Conservation (phyloP, 768 basidiomycete genomes). For the Vishniacozyma victoriae region DNA sequence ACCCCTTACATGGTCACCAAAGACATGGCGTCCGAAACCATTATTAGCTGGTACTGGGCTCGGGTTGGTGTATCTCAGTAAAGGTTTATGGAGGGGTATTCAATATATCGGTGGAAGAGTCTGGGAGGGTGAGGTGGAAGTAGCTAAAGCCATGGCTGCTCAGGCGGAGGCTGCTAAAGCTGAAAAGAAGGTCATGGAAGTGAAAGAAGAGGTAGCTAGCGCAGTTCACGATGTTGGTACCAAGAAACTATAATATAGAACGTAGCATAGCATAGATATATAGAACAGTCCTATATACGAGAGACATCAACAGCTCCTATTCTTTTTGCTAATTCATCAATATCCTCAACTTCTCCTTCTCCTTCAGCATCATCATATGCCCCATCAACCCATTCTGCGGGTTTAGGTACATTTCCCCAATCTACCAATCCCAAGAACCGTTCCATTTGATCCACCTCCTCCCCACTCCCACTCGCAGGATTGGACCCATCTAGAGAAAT, state of each 20-base stretch:
- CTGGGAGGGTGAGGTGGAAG: neutral
- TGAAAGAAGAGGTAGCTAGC: neutral
- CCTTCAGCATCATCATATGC: neutral
- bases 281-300: no score
- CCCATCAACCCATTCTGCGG: constrained; percentile 15
- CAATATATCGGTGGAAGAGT: neutral
- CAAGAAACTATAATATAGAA: neutral
- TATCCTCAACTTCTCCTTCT: no score
- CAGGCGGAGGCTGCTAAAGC: neutral
- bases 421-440: constrained; percentile 22
- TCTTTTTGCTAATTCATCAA: no score
- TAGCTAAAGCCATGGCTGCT: neutral
- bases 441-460: constrained; percentile 17
- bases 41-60: constrained; percentile 1
- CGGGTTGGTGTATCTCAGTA: neutral
- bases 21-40: constrained; percentile 12
- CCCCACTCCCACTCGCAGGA: no score
- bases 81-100: neutral
- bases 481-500: no score
- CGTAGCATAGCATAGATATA: no score
- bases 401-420: constrained; percentile 24
- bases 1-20: constrained; percentile 9
- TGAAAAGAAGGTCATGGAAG: neutral
- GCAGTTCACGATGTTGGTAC: no score
- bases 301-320: no score